Conservation (phyloP, 768 basidiomycete species). For the Symmetrospora coprosmae region DNA sequence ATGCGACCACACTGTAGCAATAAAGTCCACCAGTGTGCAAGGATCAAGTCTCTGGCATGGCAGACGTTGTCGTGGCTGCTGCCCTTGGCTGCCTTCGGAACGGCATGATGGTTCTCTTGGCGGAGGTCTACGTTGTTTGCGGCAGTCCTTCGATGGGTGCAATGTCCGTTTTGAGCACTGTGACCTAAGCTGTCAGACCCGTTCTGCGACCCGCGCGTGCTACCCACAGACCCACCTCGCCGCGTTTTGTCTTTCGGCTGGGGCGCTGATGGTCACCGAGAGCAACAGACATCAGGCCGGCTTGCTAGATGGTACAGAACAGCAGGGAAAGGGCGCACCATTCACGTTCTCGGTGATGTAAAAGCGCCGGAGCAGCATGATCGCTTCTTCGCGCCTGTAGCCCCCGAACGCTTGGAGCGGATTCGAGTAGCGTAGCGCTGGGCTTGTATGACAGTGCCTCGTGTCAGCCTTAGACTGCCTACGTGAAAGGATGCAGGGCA, state of each 20-base stretch:
- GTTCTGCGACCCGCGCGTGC: background rate
- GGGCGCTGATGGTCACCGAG: constrained; percentile 50
- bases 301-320: background rate
- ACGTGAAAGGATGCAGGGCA: background rate
- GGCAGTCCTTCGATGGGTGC: too few relatives aligned
- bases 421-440: constrained; percentile 59
- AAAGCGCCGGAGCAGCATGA: constrained; percentile 70
- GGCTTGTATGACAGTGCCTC: constrained; percentile 38
- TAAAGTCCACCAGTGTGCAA: too few relatives aligned
- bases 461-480: background rate
- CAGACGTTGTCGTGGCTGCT: too few relatives aligned
- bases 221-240: constrained; percentile 40
- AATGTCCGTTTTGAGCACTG: constrained; percentile 17
- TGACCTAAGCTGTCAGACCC: background rate
- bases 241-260: constrained; percentile 74
- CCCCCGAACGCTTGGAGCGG: constrained; percentile 62
- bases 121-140: too few relatives aligned
- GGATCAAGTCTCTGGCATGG: too few relatives aligned
- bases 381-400: constrained; percentile 65
- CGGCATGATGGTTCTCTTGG: too few relatives aligned
- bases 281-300: constrained; percentile 14
- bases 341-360: constrained; percentile 87
- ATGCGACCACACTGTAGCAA: too few relatives aligned
- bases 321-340: constrained; percentile 44
- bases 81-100: too few relatives aligned